A percentile compares a stretch with the other conserved stretches of the same genome.
These are phyloP conservation scores for Ceratocystis cubensis DNA, from an alignment of 2,329 filamentous ascomycete genomes.

Conservation along the genomic window DNA sequence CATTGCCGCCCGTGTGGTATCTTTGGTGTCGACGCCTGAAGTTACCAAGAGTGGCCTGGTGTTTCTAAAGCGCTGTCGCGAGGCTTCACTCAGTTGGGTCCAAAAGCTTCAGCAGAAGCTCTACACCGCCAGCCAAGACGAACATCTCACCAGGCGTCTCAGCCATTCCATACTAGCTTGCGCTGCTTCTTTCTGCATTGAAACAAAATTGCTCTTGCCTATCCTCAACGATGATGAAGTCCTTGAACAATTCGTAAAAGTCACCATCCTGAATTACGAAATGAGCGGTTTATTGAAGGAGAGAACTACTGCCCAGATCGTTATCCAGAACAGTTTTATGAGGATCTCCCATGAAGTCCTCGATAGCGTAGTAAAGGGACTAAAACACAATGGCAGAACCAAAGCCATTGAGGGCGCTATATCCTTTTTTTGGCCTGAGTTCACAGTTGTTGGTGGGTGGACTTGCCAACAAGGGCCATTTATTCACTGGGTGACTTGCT, in stretches of 20 bases:
- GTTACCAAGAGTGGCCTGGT: constrained; percentile 25
- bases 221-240: not conserved
- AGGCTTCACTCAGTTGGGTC: constrained; percentile 32
- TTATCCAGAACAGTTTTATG: too few species aligned
- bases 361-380: not conserved
- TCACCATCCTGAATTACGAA: not conserved
- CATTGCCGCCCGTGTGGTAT: constrained; percentile 34
- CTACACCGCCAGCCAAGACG: constrained; percentile 23
- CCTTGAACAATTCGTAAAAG: not conserved
- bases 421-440: not conserved
- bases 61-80: constrained; percentile 28
- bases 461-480: not conserved
- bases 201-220: not conserved
- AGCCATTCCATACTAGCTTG: constrained; percentile 28
- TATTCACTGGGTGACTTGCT: not conserved
- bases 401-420: not conserved
- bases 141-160: constrained; percentile 27
- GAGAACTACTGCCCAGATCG: not conserved
- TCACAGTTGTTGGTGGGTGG: not conserved
- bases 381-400: not conserved
- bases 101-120: constrained; percentile 26
- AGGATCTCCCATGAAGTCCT: too few species aligned
- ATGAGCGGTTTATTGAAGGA: not conserved
- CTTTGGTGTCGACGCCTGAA: constrained; percentile 24
- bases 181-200: not conserved